These are phyloP conservation scores for Pyricularia grisea DNA, from an alignment of 2,329 filamentous ascomycete species.

Conservation along the genomic window DNA sequence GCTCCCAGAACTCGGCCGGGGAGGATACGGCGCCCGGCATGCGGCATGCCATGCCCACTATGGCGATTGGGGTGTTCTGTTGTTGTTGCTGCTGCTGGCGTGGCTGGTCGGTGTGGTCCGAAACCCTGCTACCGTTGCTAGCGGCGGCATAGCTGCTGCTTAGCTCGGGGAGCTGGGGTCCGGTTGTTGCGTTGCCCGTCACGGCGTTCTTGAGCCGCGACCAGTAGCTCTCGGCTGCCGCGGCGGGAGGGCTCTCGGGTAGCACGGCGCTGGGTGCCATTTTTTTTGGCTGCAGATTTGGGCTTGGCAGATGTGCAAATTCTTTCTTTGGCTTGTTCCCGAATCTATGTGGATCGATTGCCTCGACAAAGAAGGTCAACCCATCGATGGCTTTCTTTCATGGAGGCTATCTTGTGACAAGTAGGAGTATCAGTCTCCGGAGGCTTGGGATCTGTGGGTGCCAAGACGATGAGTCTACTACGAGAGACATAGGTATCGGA, in stretches of 20 bases:
- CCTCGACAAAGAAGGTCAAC: background rate
- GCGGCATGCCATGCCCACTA: constrained; percentile 21
- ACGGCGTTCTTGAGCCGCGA: background rate
- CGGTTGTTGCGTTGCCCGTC: background rate
- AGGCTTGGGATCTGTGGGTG: fast-evolving
- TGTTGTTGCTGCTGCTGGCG: background rate
- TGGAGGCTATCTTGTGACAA: background rate
- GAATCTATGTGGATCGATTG: background rate
- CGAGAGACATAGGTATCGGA: background rate
- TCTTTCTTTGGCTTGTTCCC: background rate
- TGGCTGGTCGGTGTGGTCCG: background rate
- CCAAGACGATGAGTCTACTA: background rate
- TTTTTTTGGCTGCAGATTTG: background rate
- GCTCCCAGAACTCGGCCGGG: constrained; percentile 19
- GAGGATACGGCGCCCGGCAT: constrained; percentile 17
- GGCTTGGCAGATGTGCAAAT: no score
- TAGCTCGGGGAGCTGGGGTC: background rate
- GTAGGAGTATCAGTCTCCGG: background rate
- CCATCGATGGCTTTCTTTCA: background rate
- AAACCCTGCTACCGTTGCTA: background rate
- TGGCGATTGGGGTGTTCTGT: constrained; percentile 16
- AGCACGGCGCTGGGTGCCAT: background rate
- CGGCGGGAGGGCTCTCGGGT: background rate
- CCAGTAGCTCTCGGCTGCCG: background rate
- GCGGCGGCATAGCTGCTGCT: background rate